Evolutionary conservation across 2,329 filamentous ascomycete genomes (phyloP).

Genomic region (Arthrobotrys musiformis): DNA sequence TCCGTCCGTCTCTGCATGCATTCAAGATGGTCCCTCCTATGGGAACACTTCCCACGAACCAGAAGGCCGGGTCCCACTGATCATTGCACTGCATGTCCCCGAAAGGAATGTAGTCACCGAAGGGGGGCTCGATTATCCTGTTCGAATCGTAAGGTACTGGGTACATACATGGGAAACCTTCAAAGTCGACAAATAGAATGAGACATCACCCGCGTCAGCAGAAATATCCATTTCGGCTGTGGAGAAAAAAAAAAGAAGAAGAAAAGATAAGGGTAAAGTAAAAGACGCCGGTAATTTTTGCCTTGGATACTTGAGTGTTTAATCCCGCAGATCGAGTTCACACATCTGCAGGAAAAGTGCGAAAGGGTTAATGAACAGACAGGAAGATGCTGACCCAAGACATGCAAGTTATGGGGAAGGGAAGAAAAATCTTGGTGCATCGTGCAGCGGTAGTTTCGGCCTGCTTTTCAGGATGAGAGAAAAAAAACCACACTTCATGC

Average conservation of each 20-base stretch:
- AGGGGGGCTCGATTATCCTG: constrained; percentile 14
- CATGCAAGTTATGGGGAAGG: not conserved
- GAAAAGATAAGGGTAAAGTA: not conserved
- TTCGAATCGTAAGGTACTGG: not conserved
- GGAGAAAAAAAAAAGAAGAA: not conserved
- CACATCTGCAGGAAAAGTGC: constrained; percentile 2
- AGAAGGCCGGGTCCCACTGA: constrained; percentile 51
- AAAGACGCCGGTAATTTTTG: constrained; percentile 9
- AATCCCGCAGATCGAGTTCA: constrained; percentile 14
- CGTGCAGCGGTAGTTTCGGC: constrained; percentile 24
- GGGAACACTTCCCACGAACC: constrained; percentile 54
- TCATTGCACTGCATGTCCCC: constrained; percentile 43
- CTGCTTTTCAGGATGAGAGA: constrained; percentile 1
- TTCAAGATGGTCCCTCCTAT: constrained; percentile 34
- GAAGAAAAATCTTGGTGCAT: constrained; percentile 8
- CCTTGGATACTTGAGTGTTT: not conserved
- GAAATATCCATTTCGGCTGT: constrained; percentile 14
- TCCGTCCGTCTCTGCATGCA: constrained; percentile 36
- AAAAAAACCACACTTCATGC: too few relatives aligned
- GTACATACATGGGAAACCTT: constrained; percentile 19
- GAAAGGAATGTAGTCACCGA: constrained; percentile 17
- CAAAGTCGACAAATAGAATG: constrained; percentile 6
- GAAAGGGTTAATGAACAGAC: constrained; percentile 5
- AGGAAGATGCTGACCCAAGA: constrained; percentile 1
- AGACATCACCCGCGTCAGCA: not conserved